A percentile compares a stretch with the other conserved stretches of the same genome.
Evolutionary conservation across 2,329 filamentous ascomycete species (phyloP).

Genomic region (Trichoderma sp.): DNA sequence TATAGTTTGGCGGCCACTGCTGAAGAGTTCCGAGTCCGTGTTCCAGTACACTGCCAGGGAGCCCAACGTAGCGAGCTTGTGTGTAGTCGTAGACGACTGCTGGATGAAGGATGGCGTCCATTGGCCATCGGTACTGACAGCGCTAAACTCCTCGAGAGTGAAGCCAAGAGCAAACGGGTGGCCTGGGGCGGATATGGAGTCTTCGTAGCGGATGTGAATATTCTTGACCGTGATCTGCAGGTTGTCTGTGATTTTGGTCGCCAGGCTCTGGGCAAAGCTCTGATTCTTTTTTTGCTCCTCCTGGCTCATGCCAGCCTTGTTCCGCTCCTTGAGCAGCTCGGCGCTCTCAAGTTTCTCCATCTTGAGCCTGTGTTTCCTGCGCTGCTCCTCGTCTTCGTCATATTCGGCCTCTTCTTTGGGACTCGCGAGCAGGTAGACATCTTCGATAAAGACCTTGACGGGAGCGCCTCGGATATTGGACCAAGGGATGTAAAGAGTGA

Average conservation of each 20-base stretch:
- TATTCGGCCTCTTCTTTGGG: constrained; percentile 95
- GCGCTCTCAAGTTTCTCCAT: constrained; percentile 98
- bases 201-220: constrained; percentile 96
- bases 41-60: constrained; percentile 97
- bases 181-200: constrained; percentile 89
- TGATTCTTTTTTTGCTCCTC: constrained; percentile 98
- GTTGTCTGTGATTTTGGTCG: constrained; percentile 97
- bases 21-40: constrained; percentile 82
- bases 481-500: constrained; percentile 94
- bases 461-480: constrained; percentile 93
- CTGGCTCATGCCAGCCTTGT: constrained; percentile 85
- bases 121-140: constrained; percentile 88
- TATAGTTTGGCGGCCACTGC: constrained; percentile 69
- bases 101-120: constrained; percentile 98
- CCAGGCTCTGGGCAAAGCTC: constrained; percentile 91
- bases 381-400: constrained; percentile 87
- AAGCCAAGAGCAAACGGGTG: constrained; percentile 93
- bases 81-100: constrained; percentile 74
- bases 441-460: constrained; percentile 91
- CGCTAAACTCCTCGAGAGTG: constrained; percentile 94
- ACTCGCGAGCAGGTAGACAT: constrained; percentile 92
- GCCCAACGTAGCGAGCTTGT: constrained; percentile 89
- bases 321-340: constrained; percentile 88
- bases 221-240: constrained; percentile 97
- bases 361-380: constrained; percentile 84